Base-by-base conservation (phyloP, 768 basidiomycete genomes). In the Lentinula boryana region DNA sequence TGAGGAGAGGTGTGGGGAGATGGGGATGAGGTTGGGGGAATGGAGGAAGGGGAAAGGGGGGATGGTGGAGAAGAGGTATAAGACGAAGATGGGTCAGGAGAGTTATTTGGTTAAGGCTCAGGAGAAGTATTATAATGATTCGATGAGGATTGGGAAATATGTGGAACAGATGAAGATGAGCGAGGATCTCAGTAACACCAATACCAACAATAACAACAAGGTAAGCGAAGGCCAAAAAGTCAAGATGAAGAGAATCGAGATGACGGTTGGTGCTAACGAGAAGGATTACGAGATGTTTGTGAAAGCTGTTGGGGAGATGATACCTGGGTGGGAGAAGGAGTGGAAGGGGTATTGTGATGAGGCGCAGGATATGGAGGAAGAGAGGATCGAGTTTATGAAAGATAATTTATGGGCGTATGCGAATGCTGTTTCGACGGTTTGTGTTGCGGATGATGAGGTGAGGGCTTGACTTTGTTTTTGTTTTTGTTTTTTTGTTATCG, bases 391-490 rank as follows among this genome's bases (percentile, higher is more conserved):
- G 62, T 92, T 96, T 70, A 86, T 90, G 78, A 98, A 96, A 75
- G 93, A 95, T 70, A 91, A 91, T 66, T 80, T 97, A 72, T 99
- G 97, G 96, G 84, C 85, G 5, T 98, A 93, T 71, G 95, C 97
- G 0, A 99, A 99, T 71, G 88, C 89, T 0, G 87, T 97, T 18
- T 97, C 95, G 13, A 91, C 90, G 7, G 90, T 96, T 15, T 98
- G 97, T 67, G 95, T 99, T 13, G 78, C 86, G 9, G 97, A 98
- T 69, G 97, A 99, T 67, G 93, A 96, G 85, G 93, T 93, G 4
- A 4, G 16, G 27, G 13, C n/a, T n/a, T n/a, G n/a, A n/a, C n/a
- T n/a, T n/a, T n/a, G n/a, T n/a, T n/a, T n/a, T n/a, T n/a, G n/a
- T n/a, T n/a, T n/a, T n/a, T n/a, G n/a, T n/a, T n/a, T n/a, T n/a